Percentiles rank a stretch among this genome's conserved stretches.
Conservation (phyloP, 495 filamentous ascomycete species). For the Neurospora sp. region DNA sequence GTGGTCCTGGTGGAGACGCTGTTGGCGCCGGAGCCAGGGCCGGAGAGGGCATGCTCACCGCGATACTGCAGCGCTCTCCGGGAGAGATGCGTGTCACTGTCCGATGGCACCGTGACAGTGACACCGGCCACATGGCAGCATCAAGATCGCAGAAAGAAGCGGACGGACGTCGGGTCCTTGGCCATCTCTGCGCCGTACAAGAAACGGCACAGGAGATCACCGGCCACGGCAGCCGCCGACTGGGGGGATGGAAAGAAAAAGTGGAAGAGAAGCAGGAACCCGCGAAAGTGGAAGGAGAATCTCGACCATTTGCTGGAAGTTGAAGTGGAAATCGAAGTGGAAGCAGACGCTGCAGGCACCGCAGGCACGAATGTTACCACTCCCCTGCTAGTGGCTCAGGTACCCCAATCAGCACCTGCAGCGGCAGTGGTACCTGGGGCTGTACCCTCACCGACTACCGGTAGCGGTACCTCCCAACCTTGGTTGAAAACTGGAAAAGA, state of each 20-base stretch:
- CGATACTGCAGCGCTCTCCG: neutral
- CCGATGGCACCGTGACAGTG: neutral
- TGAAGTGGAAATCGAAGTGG: neutral
- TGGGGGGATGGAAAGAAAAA: neutral
- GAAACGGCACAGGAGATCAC: neutral
- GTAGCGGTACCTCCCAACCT: neutral
- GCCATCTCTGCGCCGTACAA: neutral
- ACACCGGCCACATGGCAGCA: neutral
- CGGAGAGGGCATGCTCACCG: neutral
- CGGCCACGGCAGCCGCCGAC: neutral
- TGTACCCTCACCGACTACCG: neutral
- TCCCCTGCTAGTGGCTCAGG: neutral
- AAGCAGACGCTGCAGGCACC: conserved; percentile 3
- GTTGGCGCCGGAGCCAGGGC: neutral
- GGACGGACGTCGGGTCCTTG: neutral
- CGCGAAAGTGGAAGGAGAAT: neutral
- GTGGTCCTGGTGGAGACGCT: neutral
- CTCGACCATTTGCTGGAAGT: neutral
- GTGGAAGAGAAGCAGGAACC: neutral
- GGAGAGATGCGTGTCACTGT: neutral
- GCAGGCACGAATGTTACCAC: neutral
- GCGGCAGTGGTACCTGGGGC: neutral
- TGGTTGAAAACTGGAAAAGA: neutral
- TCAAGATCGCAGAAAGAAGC: neutral
- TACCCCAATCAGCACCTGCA: neutral